These are phyloP conservation scores for Cubamyces lactineus DNA, from an alignment of 768 basidiomycete species.

Conservation along the genomic window DNA sequence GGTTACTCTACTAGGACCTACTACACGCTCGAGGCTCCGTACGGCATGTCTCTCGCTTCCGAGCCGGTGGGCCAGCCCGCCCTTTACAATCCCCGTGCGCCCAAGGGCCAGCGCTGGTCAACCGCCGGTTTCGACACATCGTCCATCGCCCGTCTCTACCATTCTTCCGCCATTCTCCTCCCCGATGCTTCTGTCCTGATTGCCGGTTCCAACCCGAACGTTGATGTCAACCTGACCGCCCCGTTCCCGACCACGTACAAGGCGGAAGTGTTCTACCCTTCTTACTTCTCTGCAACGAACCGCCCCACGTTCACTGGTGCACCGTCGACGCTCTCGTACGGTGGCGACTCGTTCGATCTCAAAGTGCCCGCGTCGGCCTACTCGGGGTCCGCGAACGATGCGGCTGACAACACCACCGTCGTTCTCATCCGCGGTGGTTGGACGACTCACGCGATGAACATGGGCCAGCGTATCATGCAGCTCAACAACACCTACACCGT, in stretches of 20 bases:
- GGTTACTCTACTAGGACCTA: constrained; percentile 67
- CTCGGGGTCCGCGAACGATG: constrained; percentile 65
- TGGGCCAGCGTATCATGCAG: constrained; percentile 82
- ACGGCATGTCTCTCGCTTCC: constrained; percentile 72
- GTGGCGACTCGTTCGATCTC: constrained; percentile 80
- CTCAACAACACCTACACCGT: constrained; percentile 87
- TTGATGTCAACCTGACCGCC: constrained; percentile 70
- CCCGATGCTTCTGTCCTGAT: constrained; percentile 86
- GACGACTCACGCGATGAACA: constrained; percentile 86
- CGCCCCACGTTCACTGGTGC: constrained; percentile 74
- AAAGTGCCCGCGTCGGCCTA: constrained; percentile 68
- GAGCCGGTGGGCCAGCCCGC: constrained; percentile 81
- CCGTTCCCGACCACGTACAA: constrained; percentile 77
- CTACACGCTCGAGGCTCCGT: constrained; percentile 59
- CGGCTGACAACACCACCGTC: constrained; percentile 75
- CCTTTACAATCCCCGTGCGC: constrained; percentile 77
- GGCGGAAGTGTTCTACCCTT: constrained; percentile 89
- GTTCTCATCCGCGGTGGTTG: constrained; percentile 83
- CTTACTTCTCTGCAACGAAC: constrained; percentile 71
- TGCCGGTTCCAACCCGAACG: constrained; percentile 92
- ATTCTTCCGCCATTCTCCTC: constrained; percentile 86
- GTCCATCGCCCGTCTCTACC: constrained; percentile 81
- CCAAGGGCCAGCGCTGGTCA: constrained; percentile 76
- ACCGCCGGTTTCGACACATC: constrained; percentile 63
- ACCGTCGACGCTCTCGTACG: constrained; percentile 80